phyloP scores from a whole-genome alignment of 495 filamentous ascomycete species.

The Filosporella fistucella region DNA sequence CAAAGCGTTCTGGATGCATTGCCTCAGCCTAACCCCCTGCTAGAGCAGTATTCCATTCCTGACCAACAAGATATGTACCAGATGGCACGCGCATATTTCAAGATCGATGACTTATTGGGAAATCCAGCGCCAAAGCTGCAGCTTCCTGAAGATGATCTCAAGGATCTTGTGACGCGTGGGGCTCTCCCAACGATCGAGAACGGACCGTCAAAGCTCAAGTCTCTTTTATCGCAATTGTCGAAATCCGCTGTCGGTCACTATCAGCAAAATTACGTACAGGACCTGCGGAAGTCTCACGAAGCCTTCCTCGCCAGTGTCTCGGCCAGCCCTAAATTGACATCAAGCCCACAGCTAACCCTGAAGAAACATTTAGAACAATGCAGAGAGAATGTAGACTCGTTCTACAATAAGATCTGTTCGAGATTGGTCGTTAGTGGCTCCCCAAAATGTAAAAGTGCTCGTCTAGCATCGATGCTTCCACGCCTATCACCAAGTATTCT shows the following conservation, averaged over 20 bases:
- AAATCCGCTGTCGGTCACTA: no score
- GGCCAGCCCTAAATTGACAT: background rate
- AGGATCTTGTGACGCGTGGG: no score
- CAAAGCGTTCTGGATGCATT: conserved; percentile 10
- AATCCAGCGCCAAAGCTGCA: conserved; percentile 1
- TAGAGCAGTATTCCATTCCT: conserved; percentile 3
- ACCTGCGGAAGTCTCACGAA: conserved; percentile 15
- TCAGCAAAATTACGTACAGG: conserved; percentile 19
- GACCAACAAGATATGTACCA: background rate
- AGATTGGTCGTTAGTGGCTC: background rate
- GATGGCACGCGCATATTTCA: background rate
- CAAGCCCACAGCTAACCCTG: background rate
- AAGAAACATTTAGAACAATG: conserved; percentile 32
- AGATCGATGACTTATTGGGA: background rate
- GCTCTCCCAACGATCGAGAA: no score
- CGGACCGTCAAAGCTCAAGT: no score
- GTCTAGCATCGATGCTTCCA: no score
- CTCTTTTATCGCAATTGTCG: no score
- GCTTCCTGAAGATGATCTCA: no score
- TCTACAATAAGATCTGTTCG: background rate
- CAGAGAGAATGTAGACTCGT: conserved; percentile 16
- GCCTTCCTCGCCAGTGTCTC: conserved; percentile 2
- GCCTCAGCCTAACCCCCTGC: background rate
- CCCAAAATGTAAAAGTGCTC: no score
- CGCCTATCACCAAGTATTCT: conserved; percentile 29